Base-by-base conservation (phyloP, 2,329 filamentous ascomycete genomes). In the Monosporascus sp. region DNA sequence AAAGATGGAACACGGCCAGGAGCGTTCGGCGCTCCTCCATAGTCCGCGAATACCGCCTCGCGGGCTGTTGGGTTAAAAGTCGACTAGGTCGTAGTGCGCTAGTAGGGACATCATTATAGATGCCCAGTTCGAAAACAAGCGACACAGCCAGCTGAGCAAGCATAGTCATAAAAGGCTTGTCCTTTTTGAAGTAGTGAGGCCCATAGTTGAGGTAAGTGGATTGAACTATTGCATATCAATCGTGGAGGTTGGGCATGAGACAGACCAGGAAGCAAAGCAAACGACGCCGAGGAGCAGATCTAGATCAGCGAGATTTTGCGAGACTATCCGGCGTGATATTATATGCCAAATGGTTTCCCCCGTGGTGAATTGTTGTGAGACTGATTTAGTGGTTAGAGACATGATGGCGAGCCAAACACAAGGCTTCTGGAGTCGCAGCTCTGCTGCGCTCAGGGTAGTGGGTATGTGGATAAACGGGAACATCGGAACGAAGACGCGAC, bases 91-190 rank as follows among this genome's bases (percentile, higher is more conserved):
- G 50, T 18, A 49, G 45, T 28, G 49, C n/a, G 20, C 18, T 48
- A 17, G 52, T 35, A 14, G 46, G 17, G 9, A 49, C 8, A 48
- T 56, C 53, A 14, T 59, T 50, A 46, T 67, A 55, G n/a, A 66
- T 51, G n/a, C 53, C 55, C 3, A 66, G 26, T 14, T 66, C 64
- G 41, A 57, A 53, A n/a, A 62, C 59, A 9, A 66, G 47, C 2
- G 60, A 60, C 3, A 63, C 52, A 11, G 62, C 60, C 5, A 66
- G 28, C 35, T 63, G 60, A 7, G 62, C 44, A 5, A 65, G 55
- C 57, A 61, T 65, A 26, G 43, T 54, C 60, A 63, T 62, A 37
- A 63, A 63, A 2, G 62, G 64, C 24, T 58, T 63, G 24, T 65
- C 52, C 24, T 50, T 48, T 50, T 57, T 59, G 51, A 55, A 52